Percentiles rank a stretch among this genome's conserved stretches.
These are phyloP conservation scores for Onygenales sp. DNA, from an alignment of 2,329 filamentous ascomycete species.

Conservation along the genomic window DNA sequence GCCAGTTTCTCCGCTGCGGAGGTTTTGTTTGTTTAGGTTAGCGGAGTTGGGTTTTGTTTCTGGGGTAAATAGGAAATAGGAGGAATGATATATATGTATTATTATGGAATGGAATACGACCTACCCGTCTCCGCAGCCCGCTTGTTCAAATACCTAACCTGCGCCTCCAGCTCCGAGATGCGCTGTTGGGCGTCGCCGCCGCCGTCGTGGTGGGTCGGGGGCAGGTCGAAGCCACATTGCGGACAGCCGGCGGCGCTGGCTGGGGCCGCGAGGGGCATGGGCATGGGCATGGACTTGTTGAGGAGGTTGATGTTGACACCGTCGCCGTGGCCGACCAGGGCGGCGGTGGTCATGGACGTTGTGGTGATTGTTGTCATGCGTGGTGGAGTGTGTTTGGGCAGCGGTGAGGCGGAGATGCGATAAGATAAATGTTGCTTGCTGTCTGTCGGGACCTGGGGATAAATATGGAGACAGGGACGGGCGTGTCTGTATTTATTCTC, in stretches of 20 bases:
- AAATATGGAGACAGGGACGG: no score
- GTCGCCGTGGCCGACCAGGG: not conserved
- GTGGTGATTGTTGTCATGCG: not conserved
- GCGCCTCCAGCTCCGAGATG: constrained; percentile 45
- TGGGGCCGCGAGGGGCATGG: constrained; percentile 10
- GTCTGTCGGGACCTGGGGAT: no score
- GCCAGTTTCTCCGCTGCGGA: constrained; percentile 46
- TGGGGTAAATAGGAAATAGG: no score
- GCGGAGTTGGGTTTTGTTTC: not conserved
- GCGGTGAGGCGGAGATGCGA: not conserved
- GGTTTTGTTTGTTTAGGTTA: not conserved
- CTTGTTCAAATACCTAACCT: constrained; percentile 43
- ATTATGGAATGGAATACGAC: constrained; percentile 10
- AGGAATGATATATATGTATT: no score
- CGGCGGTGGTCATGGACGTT: not conserved
- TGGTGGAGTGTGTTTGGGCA: not conserved
- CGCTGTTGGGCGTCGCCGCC: constrained; percentile 27
- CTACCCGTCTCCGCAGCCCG: constrained; percentile 46
- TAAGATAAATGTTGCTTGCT: no score
- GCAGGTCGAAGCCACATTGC: constrained; percentile 28
- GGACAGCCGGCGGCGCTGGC: constrained; percentile 19
- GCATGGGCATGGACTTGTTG: not conserved
- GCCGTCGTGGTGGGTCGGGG: constrained; percentile 12
- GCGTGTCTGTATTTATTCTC: no score
- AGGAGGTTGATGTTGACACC: not conserved